Conservation (phyloP, 2,329 filamentous ascomycete species). For the Juglanconis sp. region DNA sequence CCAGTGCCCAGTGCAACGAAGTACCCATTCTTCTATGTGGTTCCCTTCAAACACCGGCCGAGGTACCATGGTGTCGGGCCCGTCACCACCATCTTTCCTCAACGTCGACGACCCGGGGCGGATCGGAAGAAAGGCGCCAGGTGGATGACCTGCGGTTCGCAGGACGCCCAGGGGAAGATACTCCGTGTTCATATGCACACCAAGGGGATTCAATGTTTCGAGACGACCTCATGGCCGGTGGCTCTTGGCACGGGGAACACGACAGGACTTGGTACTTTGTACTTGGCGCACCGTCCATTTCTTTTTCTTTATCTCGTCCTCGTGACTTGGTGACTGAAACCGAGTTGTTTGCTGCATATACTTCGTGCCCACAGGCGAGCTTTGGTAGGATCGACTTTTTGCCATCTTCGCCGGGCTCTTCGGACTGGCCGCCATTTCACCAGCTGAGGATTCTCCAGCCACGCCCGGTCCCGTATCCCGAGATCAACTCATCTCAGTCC, state of each 20-base stretch:
- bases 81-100: background rate
- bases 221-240: background rate
- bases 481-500: background rate
- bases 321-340: too few species aligned
- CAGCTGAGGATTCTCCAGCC: background rate
- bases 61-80: background rate
- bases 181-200: background rate
- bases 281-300: background rate
- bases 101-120: background rate
- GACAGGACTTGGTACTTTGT: background rate
- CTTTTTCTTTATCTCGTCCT: background rate
- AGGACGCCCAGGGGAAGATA: background rate
- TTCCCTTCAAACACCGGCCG: background rate
- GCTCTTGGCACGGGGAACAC: background rate
- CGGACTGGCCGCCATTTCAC: too few species aligned
- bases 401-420: background rate
- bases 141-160: background rate
- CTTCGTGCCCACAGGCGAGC: too few species aligned
- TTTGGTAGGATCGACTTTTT: background rate
- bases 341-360: too few species aligned
- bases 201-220: background rate
- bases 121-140: background rate
- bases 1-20: too few species aligned
- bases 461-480: background rate
- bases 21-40: background rate